Evolutionary conservation across 768 basidiomycete genomes (phyloP).

Genomic region (Termitomyces sp.): DNA sequence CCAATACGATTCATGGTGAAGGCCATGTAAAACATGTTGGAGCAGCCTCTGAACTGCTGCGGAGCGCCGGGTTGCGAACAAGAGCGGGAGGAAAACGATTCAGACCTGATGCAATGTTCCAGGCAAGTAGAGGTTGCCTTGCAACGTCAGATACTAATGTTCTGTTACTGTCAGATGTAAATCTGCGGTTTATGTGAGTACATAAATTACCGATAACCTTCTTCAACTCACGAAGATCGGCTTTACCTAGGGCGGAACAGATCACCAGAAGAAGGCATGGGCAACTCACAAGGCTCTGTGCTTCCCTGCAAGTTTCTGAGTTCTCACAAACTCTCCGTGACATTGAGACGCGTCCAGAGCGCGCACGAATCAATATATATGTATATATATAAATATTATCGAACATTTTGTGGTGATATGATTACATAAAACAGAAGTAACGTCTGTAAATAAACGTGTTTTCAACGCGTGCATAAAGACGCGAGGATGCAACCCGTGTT

Average conservation of each 20-base stretch:
- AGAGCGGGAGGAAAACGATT: constrained; percentile 16
- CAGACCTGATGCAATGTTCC: constrained; percentile 29
- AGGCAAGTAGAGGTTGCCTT: constrained; percentile 17
- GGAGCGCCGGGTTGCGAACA: constrained; percentile 22
- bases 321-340: neutral
- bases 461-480: neutral
- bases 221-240: neutral
- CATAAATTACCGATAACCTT: constrained; percentile 1
- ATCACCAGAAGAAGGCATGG: constrained; percentile 34
- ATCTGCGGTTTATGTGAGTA: constrained; percentile 34
- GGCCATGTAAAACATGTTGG: constrained; percentile 23
- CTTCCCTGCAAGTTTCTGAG: constrained; percentile 26
- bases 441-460: neutral
- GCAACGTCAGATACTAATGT: neutral
- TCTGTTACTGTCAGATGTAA: constrained; percentile 29
- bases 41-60: constrained; percentile 24
- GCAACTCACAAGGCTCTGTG: constrained; percentile 26
- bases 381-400: no score
- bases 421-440: neutral
- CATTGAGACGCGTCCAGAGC: no score
- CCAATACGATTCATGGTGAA: constrained; percentile 21
- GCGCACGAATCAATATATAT: no score
- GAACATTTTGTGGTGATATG: neutral
- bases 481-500: constrained; percentile 1
- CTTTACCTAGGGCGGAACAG: constrained; percentile 22